Evolutionary conservation across 352 stramenopile genomes (phyloP).

Genomic region (Phytopythium oedochilum): DNA sequence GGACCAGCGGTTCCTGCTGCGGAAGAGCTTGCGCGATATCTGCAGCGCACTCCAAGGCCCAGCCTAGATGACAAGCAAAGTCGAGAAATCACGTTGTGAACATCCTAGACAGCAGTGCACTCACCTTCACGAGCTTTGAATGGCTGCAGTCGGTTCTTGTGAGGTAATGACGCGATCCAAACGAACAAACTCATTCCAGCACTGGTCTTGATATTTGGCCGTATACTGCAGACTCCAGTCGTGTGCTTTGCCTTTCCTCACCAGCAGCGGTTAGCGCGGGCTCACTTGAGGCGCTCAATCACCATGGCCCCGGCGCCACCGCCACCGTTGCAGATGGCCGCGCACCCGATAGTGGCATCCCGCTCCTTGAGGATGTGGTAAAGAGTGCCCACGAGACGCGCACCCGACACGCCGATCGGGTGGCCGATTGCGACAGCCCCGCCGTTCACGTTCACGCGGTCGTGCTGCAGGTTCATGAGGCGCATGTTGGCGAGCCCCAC

Average conservation of each 20-base stretch:
- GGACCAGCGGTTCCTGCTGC: constrained; percentile 78
- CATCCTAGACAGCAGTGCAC: background rate
- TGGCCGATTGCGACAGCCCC: constrained; percentile 88
- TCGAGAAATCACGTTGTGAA: background rate
- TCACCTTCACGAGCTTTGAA: background rate
- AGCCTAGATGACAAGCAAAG: background rate
- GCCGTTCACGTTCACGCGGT: constrained; percentile 96
- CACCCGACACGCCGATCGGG: constrained; percentile 85
- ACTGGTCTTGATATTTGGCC: background rate
- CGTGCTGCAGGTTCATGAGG: constrained; percentile 90
- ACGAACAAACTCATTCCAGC: no score
- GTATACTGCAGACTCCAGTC: background rate
- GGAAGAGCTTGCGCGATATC: constrained; percentile 79
- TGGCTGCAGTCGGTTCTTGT: background rate
- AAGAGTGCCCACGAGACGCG: constrained; percentile 93
- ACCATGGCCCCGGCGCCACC: constrained; percentile 96
- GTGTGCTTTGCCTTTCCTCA: background rate
- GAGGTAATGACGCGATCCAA: no score
- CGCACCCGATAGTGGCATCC: constrained; percentile 94
- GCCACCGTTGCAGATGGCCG: constrained; percentile 98
- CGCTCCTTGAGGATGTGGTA: constrained; percentile 94
- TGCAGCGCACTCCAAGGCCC: constrained; percentile 34
- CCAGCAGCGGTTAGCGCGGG: background rate
- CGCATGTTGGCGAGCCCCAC: constrained; percentile 95
- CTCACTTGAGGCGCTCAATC: constrained; percentile 64